Base-by-base conservation (phyloP, 805 yeast species). In the Candida stauntonica region DNA sequence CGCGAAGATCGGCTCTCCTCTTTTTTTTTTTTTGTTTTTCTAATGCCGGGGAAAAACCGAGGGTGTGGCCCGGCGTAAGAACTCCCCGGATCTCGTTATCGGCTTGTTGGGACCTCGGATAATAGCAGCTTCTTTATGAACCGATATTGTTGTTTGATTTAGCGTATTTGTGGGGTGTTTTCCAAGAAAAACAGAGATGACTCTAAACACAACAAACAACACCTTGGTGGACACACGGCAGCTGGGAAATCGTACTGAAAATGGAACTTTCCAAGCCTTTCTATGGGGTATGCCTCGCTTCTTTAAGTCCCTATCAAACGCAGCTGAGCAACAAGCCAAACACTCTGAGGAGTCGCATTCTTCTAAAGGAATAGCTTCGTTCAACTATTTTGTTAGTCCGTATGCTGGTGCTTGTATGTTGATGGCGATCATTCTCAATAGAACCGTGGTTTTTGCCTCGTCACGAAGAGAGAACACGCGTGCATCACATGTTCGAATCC, bases 371-470 rank as follows among this genome's bases (percentile, higher is more conserved):
- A 26, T 41, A n/a, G 40, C 41, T 2, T 28, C 41, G 3, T 48
- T 70, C 35, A 61, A 66, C 18, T 75, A 73, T 47, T 66, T 75
- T 44, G 55, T 71, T 13, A 67, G 76, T 11, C 70, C 72, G 0
- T 75, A 70, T 51, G 73, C 79, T 2, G 55, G 69, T 18, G 62
- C 67, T 20, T 77, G 83, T 55, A 73, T 78, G 69, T 52, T 72
- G 7, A 74, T 78, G 46, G 84, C 81, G 1, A 60, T 79, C 5
- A 48, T 77, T 3, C 59, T 79, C 44, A 79, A 80, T 55, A 61
- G 86, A 46, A 71, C 81, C 4, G 64, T 69, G 16, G 72, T 75
- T 3, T 76, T 79, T 68, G 79, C 84, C 2, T 64, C 79, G 0
- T 60, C 77, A 6, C 52, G 79, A 38, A 57, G 71, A 17, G 66